phyloP scores from a whole-genome alignment of 176 grass and related monocot genomes.

The Carex parvula region DNA sequence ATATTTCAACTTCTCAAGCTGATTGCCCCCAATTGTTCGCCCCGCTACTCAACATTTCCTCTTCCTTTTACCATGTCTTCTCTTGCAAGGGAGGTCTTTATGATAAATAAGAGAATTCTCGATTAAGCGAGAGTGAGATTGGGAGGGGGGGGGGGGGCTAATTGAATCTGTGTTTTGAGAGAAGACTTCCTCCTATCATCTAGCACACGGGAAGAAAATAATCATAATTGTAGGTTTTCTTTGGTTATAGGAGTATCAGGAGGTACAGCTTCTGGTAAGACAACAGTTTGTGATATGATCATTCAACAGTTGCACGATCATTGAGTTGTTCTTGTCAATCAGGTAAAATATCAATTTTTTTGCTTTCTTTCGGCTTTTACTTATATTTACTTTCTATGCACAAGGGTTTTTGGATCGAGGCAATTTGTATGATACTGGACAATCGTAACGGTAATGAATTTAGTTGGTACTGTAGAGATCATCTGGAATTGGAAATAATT shows the following conservation, averaged over 20 bases:
- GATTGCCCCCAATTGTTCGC: background rate
- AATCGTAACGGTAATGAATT: background rate
- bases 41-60: background rate
- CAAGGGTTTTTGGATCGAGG: background rate
- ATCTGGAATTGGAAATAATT: background rate
- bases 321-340: slow-evolving; percentile 88
- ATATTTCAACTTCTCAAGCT: background rate
- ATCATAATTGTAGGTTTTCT: background rate
- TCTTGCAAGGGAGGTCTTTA: background rate
- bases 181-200: background rate
- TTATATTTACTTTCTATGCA: background rate
- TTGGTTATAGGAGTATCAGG: slow-evolving; percentile 65
- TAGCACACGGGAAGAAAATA: background rate
- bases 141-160: background rate
- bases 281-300: slow-evolving; percentile 99
- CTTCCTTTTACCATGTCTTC: background rate
- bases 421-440: background rate
- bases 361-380: background rate
- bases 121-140: background rate
- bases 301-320: slow-evolving; percentile 99
- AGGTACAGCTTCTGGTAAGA: slow-evolving; percentile 96
- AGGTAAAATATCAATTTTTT: slow-evolving; percentile 36
- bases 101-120: background rate
- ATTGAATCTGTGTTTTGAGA: background rate
- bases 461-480: background rate